Evolutionary conservation across 1,284 basidiomycete genomes (phyloP).

Genomic region (Acaromyces ingoldii): DNA sequence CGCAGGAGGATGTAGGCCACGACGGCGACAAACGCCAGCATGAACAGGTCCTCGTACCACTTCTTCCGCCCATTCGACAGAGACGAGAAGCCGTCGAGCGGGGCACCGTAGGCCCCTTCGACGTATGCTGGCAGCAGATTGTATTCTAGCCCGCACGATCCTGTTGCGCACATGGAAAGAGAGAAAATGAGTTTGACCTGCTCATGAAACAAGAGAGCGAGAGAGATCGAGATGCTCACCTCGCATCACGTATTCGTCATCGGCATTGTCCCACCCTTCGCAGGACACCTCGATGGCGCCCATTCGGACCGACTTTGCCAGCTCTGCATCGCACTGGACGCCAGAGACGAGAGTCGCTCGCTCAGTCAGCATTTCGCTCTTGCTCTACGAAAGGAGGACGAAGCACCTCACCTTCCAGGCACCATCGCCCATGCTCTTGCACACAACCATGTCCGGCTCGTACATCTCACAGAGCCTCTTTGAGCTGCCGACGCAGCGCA

Average conservation of each 20-base stretch:
- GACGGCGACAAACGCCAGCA: too few relatives aligned
- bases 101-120: not conserved
- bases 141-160: constrained; percentile 27
- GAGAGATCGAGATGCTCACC: constrained; percentile 59
- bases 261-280: constrained; percentile 76
- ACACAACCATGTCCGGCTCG: constrained; percentile 79
- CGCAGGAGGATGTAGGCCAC: constrained; percentile 11
- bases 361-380: not conserved
- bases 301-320: constrained; percentile 72
- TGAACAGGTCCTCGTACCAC: too few relatives aligned
- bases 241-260: constrained; percentile 77
- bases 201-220: constrained; percentile 30
- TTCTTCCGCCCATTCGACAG: too few relatives aligned
- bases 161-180: too few relatives aligned
- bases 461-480: constrained; percentile 60
- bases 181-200: not conserved
- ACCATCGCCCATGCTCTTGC: constrained; percentile 67
- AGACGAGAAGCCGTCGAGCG: too few relatives aligned
- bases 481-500: constrained; percentile 71
- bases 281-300: constrained; percentile 78
- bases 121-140: constrained; percentile 17
- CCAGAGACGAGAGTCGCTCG: not conserved
- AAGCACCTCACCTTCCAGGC: constrained; percentile 38
- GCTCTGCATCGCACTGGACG: constrained; percentile 74
- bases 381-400: too few relatives aligned